Base-by-base conservation (phyloP, 2,329 filamentous ascomycete genomes). In the Penicillium olsonii region DNA sequence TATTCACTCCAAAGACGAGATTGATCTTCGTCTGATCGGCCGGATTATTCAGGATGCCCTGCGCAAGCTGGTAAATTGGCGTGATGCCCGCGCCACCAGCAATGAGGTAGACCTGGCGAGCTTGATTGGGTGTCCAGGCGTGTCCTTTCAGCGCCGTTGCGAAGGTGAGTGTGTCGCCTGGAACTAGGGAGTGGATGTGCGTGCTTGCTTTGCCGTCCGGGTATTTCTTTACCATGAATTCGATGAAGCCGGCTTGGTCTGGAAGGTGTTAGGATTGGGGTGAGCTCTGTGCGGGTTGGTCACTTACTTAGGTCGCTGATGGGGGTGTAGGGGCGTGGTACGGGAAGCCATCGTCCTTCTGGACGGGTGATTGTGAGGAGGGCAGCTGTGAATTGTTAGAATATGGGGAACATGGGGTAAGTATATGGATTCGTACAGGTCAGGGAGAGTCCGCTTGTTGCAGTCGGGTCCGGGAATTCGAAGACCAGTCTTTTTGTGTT, bases 31-130 rank as follows among this genome's bases (percentile, higher is more conserved):
- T 89, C 50, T 72, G 74, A 57, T 89, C 86, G 1, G 75, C 68
- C 0, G 83, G 78, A 60, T 88, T 81, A 37, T 72, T 67, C n/a
- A 87, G 71, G 48, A 87, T 85, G 2, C 82, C 82, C 41, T 77
- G 79, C 2, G 80, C 75, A 2, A 88, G 77, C 64, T 87, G 84
- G 64, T 82, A 88, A 56, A 86, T 78, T 0, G 87, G 87, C 0
- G 86, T 89, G 55, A 90, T 87, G 15, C 87, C 87, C 0, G 84
- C 85, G 11, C 87, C 87, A 37, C 87, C 87, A 0, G 87, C 87
- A 37, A 90, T 80, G 33, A 88, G 75, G 2, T 82, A 79, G n/a
- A 90, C 68, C 53, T 81, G 76, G 68, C 74, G 64, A 71, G 69
- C 61, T 44, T 68, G 58, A 45, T 74, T 74, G 22, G 79, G 71